A percentile compares a stretch with the other conserved stretches of the same genome.
phyloP scores from a whole-genome alignment of 495 filamentous ascomycete species.

The Friedmanniomyces endolithicus region DNA sequence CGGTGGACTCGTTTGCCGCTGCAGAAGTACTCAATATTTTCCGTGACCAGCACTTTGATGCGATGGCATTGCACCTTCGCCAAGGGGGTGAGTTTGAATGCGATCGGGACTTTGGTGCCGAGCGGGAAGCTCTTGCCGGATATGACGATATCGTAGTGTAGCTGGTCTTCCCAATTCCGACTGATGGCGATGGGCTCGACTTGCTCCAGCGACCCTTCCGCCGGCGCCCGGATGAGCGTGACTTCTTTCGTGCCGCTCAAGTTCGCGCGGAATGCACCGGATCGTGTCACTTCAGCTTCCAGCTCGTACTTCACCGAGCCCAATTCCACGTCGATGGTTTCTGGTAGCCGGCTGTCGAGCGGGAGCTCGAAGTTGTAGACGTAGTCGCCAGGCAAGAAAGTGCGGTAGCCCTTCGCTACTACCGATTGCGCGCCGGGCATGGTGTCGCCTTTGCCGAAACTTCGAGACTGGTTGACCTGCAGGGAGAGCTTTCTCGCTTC shows the following conservation, averaged over 20 bases:
- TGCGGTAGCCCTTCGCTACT: constrained; percentile 76
- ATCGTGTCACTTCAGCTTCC: constrained; percentile 75
- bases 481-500: constrained; percentile 61
- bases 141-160: constrained; percentile 97
- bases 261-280: constrained; percentile 86
- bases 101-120: constrained; percentile 84
- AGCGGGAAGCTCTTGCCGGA: constrained; percentile 97
- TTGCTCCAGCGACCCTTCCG: constrained; percentile 84
- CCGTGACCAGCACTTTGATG: constrained; percentile 88
- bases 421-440: constrained; percentile 45
- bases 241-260: constrained; percentile 77
- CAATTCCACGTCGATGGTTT: constrained; percentile 82
- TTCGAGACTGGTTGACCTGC: constrained; percentile 67
- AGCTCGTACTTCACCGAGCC: constrained; percentile 82
- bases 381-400: constrained; percentile 83
- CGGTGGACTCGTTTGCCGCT: constrained; percentile 78
- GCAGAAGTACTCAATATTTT: constrained; percentile 89
- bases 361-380: constrained; percentile 91
- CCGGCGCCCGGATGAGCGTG: constrained; percentile 71
- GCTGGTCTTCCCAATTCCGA: constrained; percentile 92
- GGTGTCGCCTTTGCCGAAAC: constrained; percentile 71
- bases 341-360: constrained; percentile 80
- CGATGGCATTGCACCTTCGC: constrained; percentile 95
- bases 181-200: constrained; percentile 96
- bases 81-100: constrained; percentile 90